These are phyloP conservation scores for Trametes cubensis DNA, from an alignment of 768 basidiomycete genomes.

Conservation along the genomic window DNA sequence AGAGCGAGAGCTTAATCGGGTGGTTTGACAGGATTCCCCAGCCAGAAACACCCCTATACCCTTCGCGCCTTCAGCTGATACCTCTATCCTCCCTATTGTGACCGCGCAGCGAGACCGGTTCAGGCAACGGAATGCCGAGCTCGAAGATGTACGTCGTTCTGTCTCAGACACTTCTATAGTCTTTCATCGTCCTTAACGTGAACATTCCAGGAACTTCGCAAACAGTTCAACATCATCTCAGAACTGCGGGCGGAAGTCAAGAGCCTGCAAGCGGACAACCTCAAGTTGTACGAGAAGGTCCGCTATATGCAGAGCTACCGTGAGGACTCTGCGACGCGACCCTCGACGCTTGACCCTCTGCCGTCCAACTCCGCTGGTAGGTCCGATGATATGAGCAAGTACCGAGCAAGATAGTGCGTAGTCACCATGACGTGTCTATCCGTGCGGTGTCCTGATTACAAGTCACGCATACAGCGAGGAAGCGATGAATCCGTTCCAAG, in stretches of 20 bases:
- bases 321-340: conserved; percentile 60
- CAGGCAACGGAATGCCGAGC: conserved; percentile 92
- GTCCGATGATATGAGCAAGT: conserved; percentile 82
- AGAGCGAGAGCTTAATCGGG: not conserved
- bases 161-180: too few relatives aligned
- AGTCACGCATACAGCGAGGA: conserved; percentile 56
- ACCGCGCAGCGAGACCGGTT: conserved; percentile 98
- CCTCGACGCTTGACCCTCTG: conserved; percentile 69
- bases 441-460: not conserved
- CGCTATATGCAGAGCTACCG: conserved; percentile 98
- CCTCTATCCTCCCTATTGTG: conserved; percentile 96
- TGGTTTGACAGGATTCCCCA: conserved; percentile 27
- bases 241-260: conserved; percentile 81
- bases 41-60: conserved; percentile 66
- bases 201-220: conserved; percentile 79
- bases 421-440: not conserved
- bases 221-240: conserved; percentile 92
- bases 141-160: conserved; percentile 77
- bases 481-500: conserved; percentile 98
- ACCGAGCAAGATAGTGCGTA: conserved; percentile 73
- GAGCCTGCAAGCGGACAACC: conserved; percentile 89
- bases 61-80: conserved; percentile 78
- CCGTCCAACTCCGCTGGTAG: conserved; percentile 47
- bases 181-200: not conserved
- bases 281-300: conserved; percentile 98